Evolutionary conservation across 2,329 filamentous ascomycete genomes (phyloP), one percentile per base, ranked within the genome.

Genomic region (Alternaria sp.): DNA sequence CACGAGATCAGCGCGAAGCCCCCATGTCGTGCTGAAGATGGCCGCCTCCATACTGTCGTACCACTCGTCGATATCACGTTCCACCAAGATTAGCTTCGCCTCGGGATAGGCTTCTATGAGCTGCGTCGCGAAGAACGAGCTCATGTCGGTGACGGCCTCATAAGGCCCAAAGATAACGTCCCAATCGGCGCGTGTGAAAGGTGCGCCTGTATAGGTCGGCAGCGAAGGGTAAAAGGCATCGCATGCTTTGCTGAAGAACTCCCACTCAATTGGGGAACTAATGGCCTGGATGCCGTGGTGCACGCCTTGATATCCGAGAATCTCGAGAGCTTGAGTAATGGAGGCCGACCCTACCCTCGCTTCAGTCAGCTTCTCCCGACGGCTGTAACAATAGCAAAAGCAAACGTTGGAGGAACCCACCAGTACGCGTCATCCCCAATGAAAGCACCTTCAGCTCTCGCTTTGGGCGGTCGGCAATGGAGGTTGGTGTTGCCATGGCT

Each of bases 151-250:
- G 8, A 74, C 65, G 26, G 70, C 75, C 67, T 80, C 82, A 63
- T 76, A 82, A 26, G 79, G 68, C 49, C 82, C 82, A 57, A 84
- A 81, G 9, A 85, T 72, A 50, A 72, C 70, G 69, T 85, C 83
- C 77, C 81, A 85, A 65, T 84, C 81, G 43, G 75, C 73, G 46
- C 76, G 78, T 26, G 63, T 68, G 47, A 72, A 74, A 2, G 69
- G 65, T 4, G 32, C 28, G 9, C 54, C 47, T 7, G 59, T 61
- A 4, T 61, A 58, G 19, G 53, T 58, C 6, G 54, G 53, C 12
- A 61, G 59, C 13, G 28, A 28, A 17, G 59, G 59, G 13, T 32
- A 61, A 10, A 58, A 61, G 26, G 53, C 21, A 6, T 61, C 59
- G 40, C 53, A 61, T 13, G 53, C 54, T 8, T 52, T 61, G 36